phyloP scores from a whole-genome alignment of 1,284 basidiomycete genomes.

The Ceratobasidium sp. region DNA sequence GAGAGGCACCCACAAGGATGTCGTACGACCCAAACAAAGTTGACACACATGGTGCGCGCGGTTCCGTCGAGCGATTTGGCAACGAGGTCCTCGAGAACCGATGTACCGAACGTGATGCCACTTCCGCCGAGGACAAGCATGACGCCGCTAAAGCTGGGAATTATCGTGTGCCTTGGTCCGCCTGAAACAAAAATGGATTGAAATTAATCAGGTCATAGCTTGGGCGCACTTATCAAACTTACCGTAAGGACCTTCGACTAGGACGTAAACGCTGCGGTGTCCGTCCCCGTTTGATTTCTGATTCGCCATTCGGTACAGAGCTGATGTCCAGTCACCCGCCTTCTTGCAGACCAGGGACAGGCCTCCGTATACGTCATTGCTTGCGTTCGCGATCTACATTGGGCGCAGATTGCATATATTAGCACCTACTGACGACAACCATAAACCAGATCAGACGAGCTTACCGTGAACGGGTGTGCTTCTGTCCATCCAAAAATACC shows the following conservation, averaged over 20 bases:
- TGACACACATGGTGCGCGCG: conserved; percentile 36
- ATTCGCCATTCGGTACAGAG: conserved; percentile 32
- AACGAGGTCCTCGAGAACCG: conserved; percentile 47
- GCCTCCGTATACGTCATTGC: conserved; percentile 33
- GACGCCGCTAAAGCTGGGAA: conserved; percentile 45
- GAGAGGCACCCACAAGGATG: conserved; percentile 45
- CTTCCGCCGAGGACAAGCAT: conserved; percentile 48
- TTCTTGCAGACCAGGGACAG: conserved; percentile 46
- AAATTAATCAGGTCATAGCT: not conserved
- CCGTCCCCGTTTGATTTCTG: conserved; percentile 22
- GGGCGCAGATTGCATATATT: not conserved
- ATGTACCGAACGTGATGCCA: conserved; percentile 48
- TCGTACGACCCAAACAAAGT: conserved; percentile 48
- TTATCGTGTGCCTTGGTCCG: conserved; percentile 45
- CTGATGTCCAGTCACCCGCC: conserved; percentile 47
- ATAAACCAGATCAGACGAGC: not conserved
- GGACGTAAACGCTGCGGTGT: conserved; percentile 42
- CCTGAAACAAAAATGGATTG: conserved; percentile 32
- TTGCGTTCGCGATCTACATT: conserved; percentile 37
- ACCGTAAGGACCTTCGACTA: conserved; percentile 49
- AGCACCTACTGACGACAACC: not conserved
- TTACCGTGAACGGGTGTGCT: conserved; percentile 31
- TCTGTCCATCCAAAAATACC: conserved; percentile 36
- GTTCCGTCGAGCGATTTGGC: conserved; percentile 33
- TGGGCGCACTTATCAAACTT: conserved; percentile 12